Conservation (phyloP, 306 rosid species). For the Gynostemma pentaphyllum region DNA sequence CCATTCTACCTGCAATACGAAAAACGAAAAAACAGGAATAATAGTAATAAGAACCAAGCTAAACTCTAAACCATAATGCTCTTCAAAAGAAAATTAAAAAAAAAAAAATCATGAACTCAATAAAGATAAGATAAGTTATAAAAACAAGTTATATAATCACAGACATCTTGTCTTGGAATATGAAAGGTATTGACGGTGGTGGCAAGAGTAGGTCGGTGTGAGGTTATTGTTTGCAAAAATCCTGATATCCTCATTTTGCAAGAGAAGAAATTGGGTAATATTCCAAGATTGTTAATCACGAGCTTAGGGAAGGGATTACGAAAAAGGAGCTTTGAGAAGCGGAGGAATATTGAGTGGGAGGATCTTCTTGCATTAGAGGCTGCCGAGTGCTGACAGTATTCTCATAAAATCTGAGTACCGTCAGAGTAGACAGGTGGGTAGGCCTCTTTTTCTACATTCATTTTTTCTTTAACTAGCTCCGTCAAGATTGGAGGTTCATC, state of each 20-base stretch:
- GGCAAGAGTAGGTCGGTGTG: background rate
- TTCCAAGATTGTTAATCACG: background rate
- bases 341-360: too few relatives aligned
- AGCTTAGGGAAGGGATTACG: background rate
- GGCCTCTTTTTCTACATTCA: too few relatives aligned
- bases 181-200: background rate
- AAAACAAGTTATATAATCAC: background rate
- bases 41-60: background rate
- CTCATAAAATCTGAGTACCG: too few relatives aligned
- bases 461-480: too few relatives aligned
- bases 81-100: background rate
- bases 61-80: background rate
- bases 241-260: background rate
- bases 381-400: too few relatives aligned
- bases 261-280: background rate
- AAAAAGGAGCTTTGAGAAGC: too few relatives aligned
- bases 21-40: background rate
- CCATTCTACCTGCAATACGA: conserved; percentile 65
- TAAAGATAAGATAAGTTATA: background rate
- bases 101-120: background rate
- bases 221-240: background rate
- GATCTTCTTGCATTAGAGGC: too few relatives aligned
- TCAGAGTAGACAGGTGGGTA: too few relatives aligned
- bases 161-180: background rate
- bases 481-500: too few relatives aligned